These are phyloP conservation scores for Apophysomyces ossiformis DNA, from an alignment of 371 early-diverging fungal genomes.

Conservation along the genomic window DNA sequence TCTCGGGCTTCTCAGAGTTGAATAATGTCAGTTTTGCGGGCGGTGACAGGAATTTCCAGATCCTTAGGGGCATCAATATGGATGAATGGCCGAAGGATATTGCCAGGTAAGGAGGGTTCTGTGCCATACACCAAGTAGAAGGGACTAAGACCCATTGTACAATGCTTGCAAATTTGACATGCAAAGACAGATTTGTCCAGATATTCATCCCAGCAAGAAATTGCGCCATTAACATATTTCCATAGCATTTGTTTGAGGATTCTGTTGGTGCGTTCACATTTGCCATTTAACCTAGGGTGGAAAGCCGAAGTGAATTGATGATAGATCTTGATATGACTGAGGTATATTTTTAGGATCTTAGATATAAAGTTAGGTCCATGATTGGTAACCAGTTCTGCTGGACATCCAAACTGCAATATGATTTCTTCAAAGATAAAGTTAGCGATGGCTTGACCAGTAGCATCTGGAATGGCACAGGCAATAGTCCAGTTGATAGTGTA, in stretches of 20 bases:
- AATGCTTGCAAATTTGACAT: conserved; percentile 10
- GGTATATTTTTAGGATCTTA: conserved; percentile 11
- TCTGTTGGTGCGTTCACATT: conserved; percentile 22
- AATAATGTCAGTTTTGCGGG: too few relatives aligned
- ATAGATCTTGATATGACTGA: background rate
- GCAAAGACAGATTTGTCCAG: conserved; percentile 15
- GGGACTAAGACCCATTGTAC: too few relatives aligned
- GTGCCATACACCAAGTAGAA: background rate
- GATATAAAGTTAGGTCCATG: conserved; percentile 40
- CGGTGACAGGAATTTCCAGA: too few relatives aligned
- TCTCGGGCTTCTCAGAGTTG: conserved; percentile 4
- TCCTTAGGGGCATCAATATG: too few relatives aligned
- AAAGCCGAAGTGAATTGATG: conserved; percentile 28
- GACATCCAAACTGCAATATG: conserved; percentile 27
- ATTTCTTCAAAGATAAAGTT: conserved; percentile 27
- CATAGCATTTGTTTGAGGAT: background rate
- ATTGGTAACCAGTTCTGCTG: conserved; percentile 37
- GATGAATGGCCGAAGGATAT: too few relatives aligned
- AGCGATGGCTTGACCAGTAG: conserved; percentile 35
- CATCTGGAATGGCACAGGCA: conserved; percentile 36
- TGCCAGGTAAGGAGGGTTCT: too few relatives aligned
- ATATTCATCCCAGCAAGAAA: conserved; percentile 22
- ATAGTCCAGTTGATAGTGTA: conserved; percentile 43
- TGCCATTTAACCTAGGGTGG: conserved; percentile 26
- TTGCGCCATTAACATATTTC: conserved; percentile 8